Conservation (phyloP, 2,329 filamentous ascomycete species). For the Domatiomyces globalis region DNA sequence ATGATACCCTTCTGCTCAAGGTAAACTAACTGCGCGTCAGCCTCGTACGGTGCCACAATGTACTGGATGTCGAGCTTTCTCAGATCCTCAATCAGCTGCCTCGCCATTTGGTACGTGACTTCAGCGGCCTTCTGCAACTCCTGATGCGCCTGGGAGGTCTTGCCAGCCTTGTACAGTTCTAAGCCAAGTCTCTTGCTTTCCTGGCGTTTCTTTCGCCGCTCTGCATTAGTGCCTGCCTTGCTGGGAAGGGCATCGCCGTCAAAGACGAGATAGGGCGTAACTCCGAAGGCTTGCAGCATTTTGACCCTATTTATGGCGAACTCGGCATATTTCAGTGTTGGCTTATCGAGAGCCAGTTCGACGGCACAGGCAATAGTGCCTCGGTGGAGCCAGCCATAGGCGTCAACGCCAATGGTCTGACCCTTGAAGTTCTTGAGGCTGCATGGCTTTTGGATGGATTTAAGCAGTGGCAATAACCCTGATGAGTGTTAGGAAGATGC, state of each 20-base stretch:
- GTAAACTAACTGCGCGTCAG: constrained; percentile 92
- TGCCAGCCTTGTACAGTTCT: constrained; percentile 69
- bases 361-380: constrained; percentile 81
- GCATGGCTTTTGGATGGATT: constrained; percentile 85
- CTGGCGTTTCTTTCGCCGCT: constrained; percentile 59
- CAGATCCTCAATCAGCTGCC: constrained; percentile 77
- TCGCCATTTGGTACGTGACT: constrained; percentile 90
- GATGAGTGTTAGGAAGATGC: neutral
- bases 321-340: constrained; percentile 82
- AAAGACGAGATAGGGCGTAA: constrained; percentile 91
- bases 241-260: constrained; percentile 91
- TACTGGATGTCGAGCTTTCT: constrained; percentile 69
- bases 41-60: constrained; percentile 91
- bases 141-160: constrained; percentile 61
- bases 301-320: constrained; percentile 79
- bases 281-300: constrained; percentile 86
- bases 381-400: constrained; percentile 95
- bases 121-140: constrained; percentile 94
- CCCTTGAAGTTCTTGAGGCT: constrained; percentile 77
- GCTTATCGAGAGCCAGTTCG: constrained; percentile 76
- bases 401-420: constrained; percentile 85
- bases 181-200: constrained; percentile 62
- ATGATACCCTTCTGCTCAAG: constrained; percentile 75
- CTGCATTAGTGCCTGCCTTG: constrained; percentile 74
- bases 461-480: constrained; percentile 82